Percentiles rank a stretch among this genome's conserved stretches.
Evolutionary conservation across 306 rosid species (phyloP).

Genomic region (Gleditsia sinensis): DNA sequence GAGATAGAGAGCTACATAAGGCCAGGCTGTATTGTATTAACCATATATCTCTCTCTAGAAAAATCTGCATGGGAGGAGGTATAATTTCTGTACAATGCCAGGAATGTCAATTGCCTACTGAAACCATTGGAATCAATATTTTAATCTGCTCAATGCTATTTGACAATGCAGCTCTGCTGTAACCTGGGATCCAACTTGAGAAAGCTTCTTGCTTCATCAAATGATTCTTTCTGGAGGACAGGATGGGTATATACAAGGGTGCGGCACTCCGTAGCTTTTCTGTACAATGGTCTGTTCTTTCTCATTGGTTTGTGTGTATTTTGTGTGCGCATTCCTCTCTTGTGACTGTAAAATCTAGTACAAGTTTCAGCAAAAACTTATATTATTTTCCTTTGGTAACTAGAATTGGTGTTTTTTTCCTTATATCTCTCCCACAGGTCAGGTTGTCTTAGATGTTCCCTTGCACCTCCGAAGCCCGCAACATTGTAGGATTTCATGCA

Average conservation of each 20-base stretch:
- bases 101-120: constrained; percentile 6
- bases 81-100: constrained; percentile 32
- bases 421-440: constrained; percentile 58
- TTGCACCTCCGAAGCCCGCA: constrained; percentile 53
- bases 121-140: neutral
- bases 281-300: constrained; percentile 68
- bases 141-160: constrained; percentile 13
- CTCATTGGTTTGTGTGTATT: constrained; percentile 4
- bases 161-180: constrained; percentile 61
- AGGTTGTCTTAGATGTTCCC: constrained; percentile 72
- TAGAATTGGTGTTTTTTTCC: neutral
- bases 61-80: constrained; percentile 80
- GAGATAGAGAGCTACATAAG: constrained; percentile 86
- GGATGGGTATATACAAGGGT: constrained; percentile 85
- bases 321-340: constrained; percentile 11
- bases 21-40: constrained; percentile 83
- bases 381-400: constrained; percentile 12
- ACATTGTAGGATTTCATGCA: constrained; percentile 60
- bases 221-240: constrained; percentile 78
- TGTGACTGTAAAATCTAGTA: constrained; percentile 8
- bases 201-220: constrained; percentile 62
- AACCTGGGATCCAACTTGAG: constrained; percentile 68
- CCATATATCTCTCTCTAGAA: constrained; percentile 64
- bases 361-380: neutral
- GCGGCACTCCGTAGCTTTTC: constrained; percentile 67